Percentiles rank a stretch among this genome's conserved stretches.
Conservation (phyloP, 73 alveolate species). For the Paramecium tetraurelia region DNA sequence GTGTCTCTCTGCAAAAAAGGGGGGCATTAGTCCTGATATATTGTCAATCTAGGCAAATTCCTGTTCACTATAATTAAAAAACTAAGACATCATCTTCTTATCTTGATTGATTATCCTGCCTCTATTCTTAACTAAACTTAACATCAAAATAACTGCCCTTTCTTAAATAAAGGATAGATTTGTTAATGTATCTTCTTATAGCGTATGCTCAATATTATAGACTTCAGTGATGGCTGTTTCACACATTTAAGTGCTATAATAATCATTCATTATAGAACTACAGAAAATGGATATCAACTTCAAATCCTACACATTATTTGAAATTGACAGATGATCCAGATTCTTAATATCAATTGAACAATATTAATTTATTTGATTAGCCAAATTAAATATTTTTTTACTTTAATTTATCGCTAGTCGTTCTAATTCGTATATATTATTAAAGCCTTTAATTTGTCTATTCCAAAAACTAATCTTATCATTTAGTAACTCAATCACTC, state of each 20-base stretch:
- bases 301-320: neutral
- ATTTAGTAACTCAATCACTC: neutral
- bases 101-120: neutral
- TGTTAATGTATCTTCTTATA: neutral
- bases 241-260: neutral
- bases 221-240: constrained; percentile 6
- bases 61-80: neutral
- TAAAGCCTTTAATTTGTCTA: neutral
- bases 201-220: neutral
- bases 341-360: neutral
- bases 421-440: neutral
- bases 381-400: neutral
- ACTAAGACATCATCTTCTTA: neutral
- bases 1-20: neutral
- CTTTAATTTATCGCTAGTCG: neutral
- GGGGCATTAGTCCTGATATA: neutral
- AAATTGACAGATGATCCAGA: neutral
- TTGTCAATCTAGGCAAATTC: neutral
- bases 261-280: constrained; percentile 30
- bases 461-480: neutral
- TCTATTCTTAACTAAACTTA: constrained; percentile 22
- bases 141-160: neutral
- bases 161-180: neutral
- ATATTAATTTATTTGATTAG: neutral
- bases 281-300: neutral